Percentiles rank a stretch among this genome's conserved stretches.
These are phyloP conservation scores for Aspergillus olivimuriae DNA, from an alignment of 495 filamentous ascomycete species.

Conservation along the genomic window DNA sequence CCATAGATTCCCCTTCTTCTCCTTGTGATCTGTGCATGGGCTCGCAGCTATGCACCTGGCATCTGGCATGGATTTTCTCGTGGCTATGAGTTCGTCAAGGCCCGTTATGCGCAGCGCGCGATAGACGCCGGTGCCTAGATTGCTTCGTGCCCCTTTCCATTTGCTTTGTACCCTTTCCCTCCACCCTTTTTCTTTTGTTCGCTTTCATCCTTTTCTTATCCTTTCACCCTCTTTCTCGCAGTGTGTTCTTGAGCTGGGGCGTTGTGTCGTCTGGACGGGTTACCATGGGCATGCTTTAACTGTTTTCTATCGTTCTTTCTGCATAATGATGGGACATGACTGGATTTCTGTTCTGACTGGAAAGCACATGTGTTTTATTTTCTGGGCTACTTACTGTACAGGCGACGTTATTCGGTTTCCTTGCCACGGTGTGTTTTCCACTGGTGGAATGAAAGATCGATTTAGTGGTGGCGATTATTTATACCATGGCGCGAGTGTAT, in stretches of 20 bases:
- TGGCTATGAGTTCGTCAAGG: conserved; percentile 38
- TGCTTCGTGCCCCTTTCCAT: conserved; percentile 4
- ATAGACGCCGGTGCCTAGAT: conserved; percentile 30
- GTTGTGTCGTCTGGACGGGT: not conserved
- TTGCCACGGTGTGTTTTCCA: too few species aligned
- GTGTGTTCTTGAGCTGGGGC: not conserved
- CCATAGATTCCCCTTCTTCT: conserved; percentile 45
- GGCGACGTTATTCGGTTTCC: not conserved
- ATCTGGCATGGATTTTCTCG: conserved; percentile 42
- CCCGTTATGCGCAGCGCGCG: conserved; percentile 38
- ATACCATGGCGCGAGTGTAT: not conserved
- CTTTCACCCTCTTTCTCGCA: not conserved
- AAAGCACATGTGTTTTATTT: conserved; percentile 2
- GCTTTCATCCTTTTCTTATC: not conserved
- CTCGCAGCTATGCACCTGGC: conserved; percentile 52
- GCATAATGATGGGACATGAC: conserved; percentile 40
- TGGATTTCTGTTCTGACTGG: conserved; percentile 12
- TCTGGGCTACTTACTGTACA: conserved; percentile 12
- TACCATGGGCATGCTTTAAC: conserved; percentile 1
- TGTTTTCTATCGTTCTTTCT: conserved; percentile 17
- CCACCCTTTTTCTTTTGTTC: conserved; percentile 9
- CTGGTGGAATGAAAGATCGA: too few species aligned
- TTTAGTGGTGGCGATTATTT: not conserved
- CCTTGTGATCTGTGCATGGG: conserved; percentile 58
- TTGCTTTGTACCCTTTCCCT: not conserved